A percentile compares a stretch with the other conserved stretches of the same genome.
Evolutionary conservation across 108 stramenopile genomes (phyloP).

Genomic region (Aurantiochytrium sp.): DNA sequence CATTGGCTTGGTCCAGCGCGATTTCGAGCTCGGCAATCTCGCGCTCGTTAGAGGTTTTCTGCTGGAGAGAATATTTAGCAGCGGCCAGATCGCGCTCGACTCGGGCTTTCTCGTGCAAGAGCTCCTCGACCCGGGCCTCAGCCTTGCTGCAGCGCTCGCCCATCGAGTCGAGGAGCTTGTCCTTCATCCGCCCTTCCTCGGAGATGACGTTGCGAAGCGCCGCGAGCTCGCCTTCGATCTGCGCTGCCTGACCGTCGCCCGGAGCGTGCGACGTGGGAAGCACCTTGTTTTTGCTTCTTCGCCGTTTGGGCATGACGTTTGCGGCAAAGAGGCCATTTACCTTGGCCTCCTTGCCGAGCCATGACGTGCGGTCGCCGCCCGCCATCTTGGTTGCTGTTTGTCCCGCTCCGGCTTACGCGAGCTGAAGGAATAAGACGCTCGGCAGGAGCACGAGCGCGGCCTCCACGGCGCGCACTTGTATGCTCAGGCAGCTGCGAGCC

Average conservation of each 20-base stretch:
- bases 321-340: constrained; percentile 30
- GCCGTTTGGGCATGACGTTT: background rate
- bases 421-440: no score
- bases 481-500: no score
- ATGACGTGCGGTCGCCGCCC: constrained; percentile 3
- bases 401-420: no score
- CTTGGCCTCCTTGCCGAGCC: constrained; percentile 26
- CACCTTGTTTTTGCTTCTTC: background rate
- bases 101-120: background rate
- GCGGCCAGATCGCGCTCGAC: background rate
- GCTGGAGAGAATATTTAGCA: background rate
- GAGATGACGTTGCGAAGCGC: background rate
- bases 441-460: no score
- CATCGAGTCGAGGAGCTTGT: background rate
- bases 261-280: background rate
- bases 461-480: no score
- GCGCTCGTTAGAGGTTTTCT: background rate
- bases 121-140: background rate
- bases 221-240: constrained; percentile 1
- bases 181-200: constrained; percentile 8
- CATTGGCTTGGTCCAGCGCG: background rate
- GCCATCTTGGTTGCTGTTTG: background rate
- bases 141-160: constrained; percentile 22
- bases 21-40: background rate
- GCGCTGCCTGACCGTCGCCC: background rate